These are phyloP conservation scores for Euphorbia celastroides DNA, from an alignment of 441 rosid species.

Conservation along the genomic window DNA sequence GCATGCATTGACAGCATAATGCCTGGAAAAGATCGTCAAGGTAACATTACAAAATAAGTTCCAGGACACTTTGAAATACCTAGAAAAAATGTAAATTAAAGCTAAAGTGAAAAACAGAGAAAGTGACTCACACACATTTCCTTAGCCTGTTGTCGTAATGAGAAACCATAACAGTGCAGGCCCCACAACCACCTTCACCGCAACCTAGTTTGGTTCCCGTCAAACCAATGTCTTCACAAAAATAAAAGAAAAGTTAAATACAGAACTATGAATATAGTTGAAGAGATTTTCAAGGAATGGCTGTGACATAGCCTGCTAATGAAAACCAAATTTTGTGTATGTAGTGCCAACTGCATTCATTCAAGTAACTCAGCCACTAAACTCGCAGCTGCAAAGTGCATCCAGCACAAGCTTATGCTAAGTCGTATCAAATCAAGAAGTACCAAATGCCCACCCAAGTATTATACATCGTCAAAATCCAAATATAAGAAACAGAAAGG, in stretches of 20 bases:
- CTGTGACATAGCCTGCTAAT: not conserved
- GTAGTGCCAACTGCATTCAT: not conserved
- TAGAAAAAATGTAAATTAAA: not conserved
- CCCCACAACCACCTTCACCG: constrained; percentile 99
- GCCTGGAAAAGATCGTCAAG: constrained; percentile 38
- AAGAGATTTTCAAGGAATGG: not conserved
- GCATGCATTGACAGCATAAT: constrained; percentile 92
- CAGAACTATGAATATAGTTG: too few relatives aligned
- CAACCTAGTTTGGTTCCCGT: constrained; percentile 96
- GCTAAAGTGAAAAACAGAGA: not conserved
- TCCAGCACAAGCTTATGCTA: not conserved
- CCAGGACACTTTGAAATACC: constrained; percentile 9
- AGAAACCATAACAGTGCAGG: constrained; percentile 94
- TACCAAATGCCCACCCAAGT: too few relatives aligned
- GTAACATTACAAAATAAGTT: not conserved
- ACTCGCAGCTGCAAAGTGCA: not conserved
- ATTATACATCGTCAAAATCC: too few relatives aligned
- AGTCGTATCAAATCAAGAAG: not conserved
- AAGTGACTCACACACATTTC: constrained; percentile 70
- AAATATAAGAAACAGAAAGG: too few relatives aligned
- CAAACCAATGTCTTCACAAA: constrained; percentile 51
- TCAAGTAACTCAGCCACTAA: not conserved
- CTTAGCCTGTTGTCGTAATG: constrained; percentile 42
- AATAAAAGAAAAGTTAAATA: not conserved
- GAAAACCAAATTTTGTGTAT: not conserved